Percentiles rank a stretch among this genome's conserved stretches.
Evolutionary conservation across 106 monocot genomes (phyloP).

Genomic region (Iris macrosiphon): DNA sequence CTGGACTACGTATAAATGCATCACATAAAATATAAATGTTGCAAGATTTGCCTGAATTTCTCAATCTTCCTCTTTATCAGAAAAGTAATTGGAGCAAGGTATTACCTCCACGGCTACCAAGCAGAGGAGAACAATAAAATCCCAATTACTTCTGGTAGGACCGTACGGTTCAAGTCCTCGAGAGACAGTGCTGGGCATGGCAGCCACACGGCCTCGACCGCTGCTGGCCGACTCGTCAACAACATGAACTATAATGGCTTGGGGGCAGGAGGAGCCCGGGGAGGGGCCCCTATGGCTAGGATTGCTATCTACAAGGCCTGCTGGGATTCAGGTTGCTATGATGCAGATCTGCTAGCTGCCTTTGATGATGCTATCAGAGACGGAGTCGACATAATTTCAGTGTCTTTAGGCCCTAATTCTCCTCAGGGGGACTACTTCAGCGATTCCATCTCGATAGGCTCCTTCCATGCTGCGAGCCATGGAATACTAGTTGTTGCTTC

Average conservation of each 20-base stretch:
- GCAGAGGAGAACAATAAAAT: slow-evolving; percentile 30
- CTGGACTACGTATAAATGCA: no score
- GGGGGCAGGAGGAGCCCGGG: slow-evolving; percentile 60
- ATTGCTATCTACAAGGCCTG: slow-evolving; percentile 88
- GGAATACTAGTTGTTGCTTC: slow-evolving; percentile 81
- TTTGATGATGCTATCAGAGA: slow-evolving; percentile 86
- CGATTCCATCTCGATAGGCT: slow-evolving; percentile 80
- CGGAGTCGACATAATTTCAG: slow-evolving; percentile 78
- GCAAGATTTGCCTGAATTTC: neutral
- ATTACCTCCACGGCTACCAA: slow-evolving; percentile 62
- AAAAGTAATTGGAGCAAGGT: slow-evolving; percentile 79
- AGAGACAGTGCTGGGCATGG: slow-evolving; percentile 87
- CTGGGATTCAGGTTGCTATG: slow-evolving; percentile 89
- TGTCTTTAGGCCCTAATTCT: slow-evolving; percentile 69
- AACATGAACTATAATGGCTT: slow-evolving; percentile 66
- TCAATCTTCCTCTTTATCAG: slow-evolving; percentile 10
- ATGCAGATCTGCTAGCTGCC: slow-evolving; percentile 83
- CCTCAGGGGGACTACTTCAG: slow-evolving; percentile 80
- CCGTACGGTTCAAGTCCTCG: slow-evolving; percentile 56
- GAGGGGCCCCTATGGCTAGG: slow-evolving; percentile 82
- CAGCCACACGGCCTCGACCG: slow-evolving; percentile 89
- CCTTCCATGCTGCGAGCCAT: slow-evolving; percentile 69
- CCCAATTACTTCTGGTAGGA: slow-evolving; percentile 2
- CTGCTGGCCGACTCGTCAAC: slow-evolving; percentile 55
- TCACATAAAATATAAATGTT: neutral